Conservation (phyloP, 2,329 filamentous ascomycete species). For the Phaeophleospora eucalypticola region DNA sequence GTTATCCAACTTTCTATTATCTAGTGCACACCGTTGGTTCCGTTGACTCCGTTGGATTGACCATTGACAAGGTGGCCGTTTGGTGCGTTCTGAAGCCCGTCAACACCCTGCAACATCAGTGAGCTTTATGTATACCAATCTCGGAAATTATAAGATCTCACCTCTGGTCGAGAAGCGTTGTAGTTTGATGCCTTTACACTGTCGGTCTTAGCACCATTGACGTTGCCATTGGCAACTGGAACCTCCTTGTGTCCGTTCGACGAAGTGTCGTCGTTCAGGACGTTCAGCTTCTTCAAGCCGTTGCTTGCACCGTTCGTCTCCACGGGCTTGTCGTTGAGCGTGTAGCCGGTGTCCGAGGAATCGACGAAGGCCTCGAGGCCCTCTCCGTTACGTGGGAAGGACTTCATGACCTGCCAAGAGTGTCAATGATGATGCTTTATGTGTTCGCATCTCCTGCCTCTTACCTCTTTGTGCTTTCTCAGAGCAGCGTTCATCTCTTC, state of each 20-base stretch:
- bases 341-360: slow-evolving; percentile 62
- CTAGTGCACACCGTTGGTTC: slow-evolving; percentile 7
- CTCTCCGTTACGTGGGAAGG: slow-evolving; percentile 59
- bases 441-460: too few relatives aligned
- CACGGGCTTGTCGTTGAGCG: slow-evolving; percentile 42
- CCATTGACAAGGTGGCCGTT: slow-evolving; percentile 22
- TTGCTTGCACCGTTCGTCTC: slow-evolving; percentile 30
- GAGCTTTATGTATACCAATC: background rate
- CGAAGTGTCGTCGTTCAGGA: slow-evolving; percentile 34
- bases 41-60: background rate
- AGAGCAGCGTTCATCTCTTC: slow-evolving; percentile 61
- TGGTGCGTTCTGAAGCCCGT: slow-evolving; percentile 21
- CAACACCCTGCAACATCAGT: slow-evolving; percentile 20
- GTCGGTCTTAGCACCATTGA: slow-evolving; percentile 18
- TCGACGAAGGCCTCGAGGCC: slow-evolving; percentile 69
- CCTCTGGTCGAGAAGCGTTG: slow-evolving; percentile 28
- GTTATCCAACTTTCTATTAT: background rate
- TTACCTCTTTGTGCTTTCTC: slow-evolving; percentile 55
- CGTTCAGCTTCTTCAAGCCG: slow-evolving; percentile 28
- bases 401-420: slow-evolving; percentile 49
- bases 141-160: background rate
- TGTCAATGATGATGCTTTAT: too few relatives aligned
- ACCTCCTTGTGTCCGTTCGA: slow-evolving; percentile 11
- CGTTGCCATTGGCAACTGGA: slow-evolving; percentile 12
- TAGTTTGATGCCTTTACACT: slow-evolving; percentile 24